Conservation (phyloP, 2,329 filamentous ascomycete genomes). For the Fusarium fujikuroi region DNA sequence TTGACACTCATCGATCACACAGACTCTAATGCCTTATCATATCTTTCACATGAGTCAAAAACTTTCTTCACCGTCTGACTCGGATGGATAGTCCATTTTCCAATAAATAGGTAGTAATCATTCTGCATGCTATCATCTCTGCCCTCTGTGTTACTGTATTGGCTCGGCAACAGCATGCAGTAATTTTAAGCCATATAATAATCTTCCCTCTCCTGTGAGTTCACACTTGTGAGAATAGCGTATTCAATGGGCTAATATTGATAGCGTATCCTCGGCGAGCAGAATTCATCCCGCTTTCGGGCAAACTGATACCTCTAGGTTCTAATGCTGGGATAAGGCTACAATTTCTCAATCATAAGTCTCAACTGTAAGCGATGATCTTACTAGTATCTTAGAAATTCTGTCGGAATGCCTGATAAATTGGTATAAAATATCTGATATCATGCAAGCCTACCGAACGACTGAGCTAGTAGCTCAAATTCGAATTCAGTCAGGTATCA, state of each 20-base stretch:
- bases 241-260: accelerated
- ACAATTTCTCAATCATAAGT: not conserved
- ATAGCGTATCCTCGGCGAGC: accelerated
- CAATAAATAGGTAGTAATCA: accelerated
- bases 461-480: not conserved
- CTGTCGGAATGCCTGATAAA: accelerated
- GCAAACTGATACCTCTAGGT: not conserved
- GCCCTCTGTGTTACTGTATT: not conserved
- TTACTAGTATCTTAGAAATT: accelerated
- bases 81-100: not conserved
- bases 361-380: too few relatives aligned
- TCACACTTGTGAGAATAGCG: accelerated
- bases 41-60: accelerated
- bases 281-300: not conserved
- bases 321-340: not conserved
- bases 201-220: not conserved
- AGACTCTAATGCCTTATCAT: accelerated
- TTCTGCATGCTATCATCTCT: not conserved
- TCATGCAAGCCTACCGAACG: not conserved
- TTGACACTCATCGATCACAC: too few relatives aligned
- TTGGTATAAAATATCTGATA: not conserved
- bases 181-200: not conserved
- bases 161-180: not conserved
- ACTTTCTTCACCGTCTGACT: accelerated
- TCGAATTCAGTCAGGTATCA: not conserved